Base-by-base conservation (phyloP, 768 basidiomycete genomes). In the Rhodotorula sphaerocarpa region DNA sequence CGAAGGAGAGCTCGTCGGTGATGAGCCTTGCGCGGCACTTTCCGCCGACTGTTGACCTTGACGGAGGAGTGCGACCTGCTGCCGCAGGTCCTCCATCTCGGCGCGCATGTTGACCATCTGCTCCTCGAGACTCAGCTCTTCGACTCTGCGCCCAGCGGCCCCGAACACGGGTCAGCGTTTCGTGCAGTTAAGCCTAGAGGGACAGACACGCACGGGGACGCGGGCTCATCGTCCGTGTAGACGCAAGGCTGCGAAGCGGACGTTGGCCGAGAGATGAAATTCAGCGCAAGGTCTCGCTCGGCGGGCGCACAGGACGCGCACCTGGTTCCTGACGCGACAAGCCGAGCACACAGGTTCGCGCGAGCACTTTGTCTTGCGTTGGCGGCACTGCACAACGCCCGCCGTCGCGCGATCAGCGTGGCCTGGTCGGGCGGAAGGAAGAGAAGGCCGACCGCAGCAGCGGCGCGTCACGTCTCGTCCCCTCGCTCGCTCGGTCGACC, bases 181-280 rank as follows among this genome's bases (percentile, higher is more conserved):
- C n/a, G n/a, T n/a, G n/a, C n/a, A n/a, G n/a, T n/a, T n/a, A 7
- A 15, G 53, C 11, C 11, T 5, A 20, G 9, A 30, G 18, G 3
- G 18, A 5, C 21, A 11, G 39, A 20, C 4, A 6, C 53, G 43
- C 23, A 55, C 54, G 54, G 12, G 4, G 55, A 2, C 7, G 28
- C 25, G 0, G 47, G 39, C 12, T 11, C 20, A 28, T 25, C 47
- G 47, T 42, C 46, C 34, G 28, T n/a, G 47, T 50, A 57, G 41
- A 57, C 11, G 56, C 56, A 57, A 10, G 39, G n/a, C 56, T 57
- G 56, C 45, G 43, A 23, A 39, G 43, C 43, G 43, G 23, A 2
- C 20, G n/a, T n/a, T n/a, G n/a, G n/a, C n/a, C n/a, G n/a, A n/a
- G n/a, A n/a, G n/a, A n/a, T n/a, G n/a, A n/a, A n/a, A n/a, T n/a